These are phyloP conservation scores for Zhuliangozyma parablackwelliae DNA, from an alignment of 1,139 yeast genomes.

Conservation along the genomic window DNA sequence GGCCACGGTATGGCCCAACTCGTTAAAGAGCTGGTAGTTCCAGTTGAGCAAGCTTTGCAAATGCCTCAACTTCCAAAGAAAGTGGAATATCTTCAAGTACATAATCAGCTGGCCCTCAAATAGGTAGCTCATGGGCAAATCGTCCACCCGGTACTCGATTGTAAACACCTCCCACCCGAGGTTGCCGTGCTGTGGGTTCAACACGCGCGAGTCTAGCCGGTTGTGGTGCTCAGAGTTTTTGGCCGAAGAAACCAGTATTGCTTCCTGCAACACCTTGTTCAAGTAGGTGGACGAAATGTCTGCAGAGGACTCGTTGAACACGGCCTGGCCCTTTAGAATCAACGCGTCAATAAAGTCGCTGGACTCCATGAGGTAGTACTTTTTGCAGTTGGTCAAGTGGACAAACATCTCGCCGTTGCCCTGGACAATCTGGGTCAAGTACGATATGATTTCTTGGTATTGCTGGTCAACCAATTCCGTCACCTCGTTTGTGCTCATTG, in stretches of 20 bases:
- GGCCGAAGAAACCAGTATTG: conserved; percentile 63
- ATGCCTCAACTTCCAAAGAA: conserved; percentile 75
- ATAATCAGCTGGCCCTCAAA: conserved; percentile 27
- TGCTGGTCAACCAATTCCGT: conserved; percentile 42
- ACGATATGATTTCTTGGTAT: conserved; percentile 54
- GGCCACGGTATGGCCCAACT: conserved; percentile 26
- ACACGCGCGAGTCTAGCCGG: conserved; percentile 74
- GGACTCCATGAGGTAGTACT: conserved; percentile 63
- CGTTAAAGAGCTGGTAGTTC: conserved; percentile 18
- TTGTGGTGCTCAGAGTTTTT: conserved; percentile 26
- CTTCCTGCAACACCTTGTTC: conserved; percentile 60
- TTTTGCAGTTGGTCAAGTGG: conserved; percentile 62
- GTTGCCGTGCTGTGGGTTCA: conserved; percentile 60
- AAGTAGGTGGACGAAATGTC: conserved; percentile 63
- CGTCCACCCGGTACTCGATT: conserved; percentile 66
- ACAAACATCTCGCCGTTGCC: conserved; percentile 41
- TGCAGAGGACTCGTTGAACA: conserved; percentile 59
- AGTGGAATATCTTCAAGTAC: conserved; percentile 78
- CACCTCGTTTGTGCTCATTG: conserved; percentile 26
- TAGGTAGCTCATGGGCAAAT: conserved; percentile 43
- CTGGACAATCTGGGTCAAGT: conserved; percentile 48
- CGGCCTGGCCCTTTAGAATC: conserved; percentile 49
- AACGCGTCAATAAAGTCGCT: conserved; percentile 76
- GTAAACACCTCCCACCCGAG: conserved; percentile 93
- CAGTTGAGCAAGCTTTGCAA: conserved; percentile 49